Evolutionary conservation across 176 grass and related monocot genomes (phyloP), one percentile per base, ranked within the genome.

Genomic region (Musa schizocarpa): DNA sequence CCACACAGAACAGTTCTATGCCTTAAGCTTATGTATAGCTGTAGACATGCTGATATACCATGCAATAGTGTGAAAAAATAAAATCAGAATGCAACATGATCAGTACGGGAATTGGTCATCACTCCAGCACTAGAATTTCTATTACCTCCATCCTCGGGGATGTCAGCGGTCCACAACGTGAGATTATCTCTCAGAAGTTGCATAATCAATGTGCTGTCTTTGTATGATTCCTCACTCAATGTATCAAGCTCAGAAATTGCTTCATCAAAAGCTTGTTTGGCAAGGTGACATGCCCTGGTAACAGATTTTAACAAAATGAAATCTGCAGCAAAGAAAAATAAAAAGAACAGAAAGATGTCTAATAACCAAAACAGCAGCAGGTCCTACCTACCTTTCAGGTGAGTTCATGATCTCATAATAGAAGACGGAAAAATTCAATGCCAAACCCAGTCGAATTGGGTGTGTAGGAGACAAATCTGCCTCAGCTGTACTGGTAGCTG

Each of bases 131-230:
- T 54, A 26, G 16, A 23, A 13, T 73, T 22, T 9, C 19, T 68
- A 69, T 57, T 78, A 78, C 76, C 76, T 78, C 63, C 63, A 53
- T 78, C 76, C 64, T 78, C 76, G 22, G 74, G 58, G 34, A 76
- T 54, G 56, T 76, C 74, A 68, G 76, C 68, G 20, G 76, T 56
- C 76, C 76, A 78, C 50, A 78, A 57, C 19, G 50, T 29, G 17
- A 78, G 76, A 22, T 78, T 78, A 14, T 78, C 76, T 50, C 63
- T 68, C 9, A 78, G 34, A 78, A 78, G 76, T n/a, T 55, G 76
- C 76, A 78, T 54, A 34, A 78, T 78, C 48, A 78, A 25, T 16
- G 63, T 68, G 76, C 63, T 68, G 25, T 78, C 76, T 54, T 78
- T 78, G 50, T 78, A 78, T 27, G 76, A 78, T 54, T 22, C 22